A percentile compares a stretch with the other conserved stretches of the same genome.
phyloP scores from a whole-genome alignment of 164 flowering plant genomes.

The Houttuynia cordata region DNA sequence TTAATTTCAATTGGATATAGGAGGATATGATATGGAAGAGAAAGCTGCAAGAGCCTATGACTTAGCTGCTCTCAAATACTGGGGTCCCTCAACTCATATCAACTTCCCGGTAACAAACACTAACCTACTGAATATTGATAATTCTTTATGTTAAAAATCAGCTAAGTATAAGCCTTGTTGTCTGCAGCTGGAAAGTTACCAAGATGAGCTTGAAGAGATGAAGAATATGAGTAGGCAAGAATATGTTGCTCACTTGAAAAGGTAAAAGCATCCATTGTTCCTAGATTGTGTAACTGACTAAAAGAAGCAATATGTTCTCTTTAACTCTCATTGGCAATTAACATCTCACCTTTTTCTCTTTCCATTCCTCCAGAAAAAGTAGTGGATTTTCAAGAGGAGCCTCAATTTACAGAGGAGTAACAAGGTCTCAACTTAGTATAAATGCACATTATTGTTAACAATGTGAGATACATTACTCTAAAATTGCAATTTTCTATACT shows the following conservation, averaged over 20 bases:
- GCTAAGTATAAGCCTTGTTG: not conserved
- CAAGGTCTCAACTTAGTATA: slow-evolving; percentile 36
- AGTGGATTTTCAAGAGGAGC: slow-evolving; percentile 94
- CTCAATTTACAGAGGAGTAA: slow-evolving; percentile 87
- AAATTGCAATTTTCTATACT: not conserved
- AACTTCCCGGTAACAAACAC: slow-evolving; percentile 49
- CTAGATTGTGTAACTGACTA: not conserved
- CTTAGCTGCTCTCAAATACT: slow-evolving; percentile 84
- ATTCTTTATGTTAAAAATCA: not conserved
- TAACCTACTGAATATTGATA: not conserved
- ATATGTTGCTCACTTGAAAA: slow-evolving; percentile 76
- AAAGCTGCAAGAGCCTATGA: slow-evolving; percentile 93
- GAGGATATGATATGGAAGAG: slow-evolving; percentile 92
- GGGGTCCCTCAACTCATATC: slow-evolving; percentile 82
- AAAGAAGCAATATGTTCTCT: no score
- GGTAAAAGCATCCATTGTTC: slow-evolving; percentile 21
- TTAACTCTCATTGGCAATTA: not conserved
- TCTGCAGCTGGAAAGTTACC: slow-evolving; percentile 56
- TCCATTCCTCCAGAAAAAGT: slow-evolving; percentile 46
- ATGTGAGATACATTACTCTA: not conserved
- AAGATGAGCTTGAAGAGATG: slow-evolving; percentile 67
- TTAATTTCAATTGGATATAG: slow-evolving; percentile 15
- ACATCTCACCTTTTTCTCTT: not conserved
- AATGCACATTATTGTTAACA: not conserved
- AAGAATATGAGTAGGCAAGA: slow-evolving; percentile 90